phyloP scores from a whole-genome alignment of 1,284 basidiomycete species.

The Xanthoconium separans region DNA sequence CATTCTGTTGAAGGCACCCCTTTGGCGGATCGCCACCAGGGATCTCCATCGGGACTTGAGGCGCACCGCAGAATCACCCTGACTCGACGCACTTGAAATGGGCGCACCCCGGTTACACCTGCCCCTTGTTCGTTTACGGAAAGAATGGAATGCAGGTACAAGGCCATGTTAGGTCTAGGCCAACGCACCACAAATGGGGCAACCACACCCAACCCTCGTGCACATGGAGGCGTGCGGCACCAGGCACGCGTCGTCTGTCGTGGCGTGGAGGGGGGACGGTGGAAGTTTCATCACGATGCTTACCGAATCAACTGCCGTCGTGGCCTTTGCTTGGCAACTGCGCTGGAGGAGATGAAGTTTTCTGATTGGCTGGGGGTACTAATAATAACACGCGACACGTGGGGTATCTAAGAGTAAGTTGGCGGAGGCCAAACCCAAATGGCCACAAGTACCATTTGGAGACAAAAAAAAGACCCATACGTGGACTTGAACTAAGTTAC shows the following conservation, averaged over 20 bases:
- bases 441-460: constrained; percentile 40
- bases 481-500: constrained; percentile 38
- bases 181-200: constrained; percentile 2
- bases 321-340: no score
- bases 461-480: constrained; percentile 50
- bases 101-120: constrained; percentile 7
- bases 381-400: not conserved
- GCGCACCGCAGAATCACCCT: not conserved
- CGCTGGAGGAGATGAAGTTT: not conserved
- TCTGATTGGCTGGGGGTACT: constrained; percentile 1
- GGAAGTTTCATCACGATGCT: no score
- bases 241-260: constrained; percentile 25
- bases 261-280: constrained; percentile 4
- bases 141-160: no score
- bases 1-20: constrained; percentile 11
- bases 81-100: not conserved
- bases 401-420: not conserved
- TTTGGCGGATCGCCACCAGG: constrained; percentile 33
- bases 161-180: not conserved
- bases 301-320: no score
- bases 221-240: constrained; percentile 24
- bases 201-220: constrained; percentile 6
- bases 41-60: not conserved
- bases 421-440: not conserved
- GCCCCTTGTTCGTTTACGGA: not conserved